A percentile compares a stretch with the other conserved stretches of the same genome.
These are phyloP conservation scores for Orbilia blumenaviensis DNA, from an alignment of 2,329 filamentous ascomycete species.

Conservation along the genomic window DNA sequence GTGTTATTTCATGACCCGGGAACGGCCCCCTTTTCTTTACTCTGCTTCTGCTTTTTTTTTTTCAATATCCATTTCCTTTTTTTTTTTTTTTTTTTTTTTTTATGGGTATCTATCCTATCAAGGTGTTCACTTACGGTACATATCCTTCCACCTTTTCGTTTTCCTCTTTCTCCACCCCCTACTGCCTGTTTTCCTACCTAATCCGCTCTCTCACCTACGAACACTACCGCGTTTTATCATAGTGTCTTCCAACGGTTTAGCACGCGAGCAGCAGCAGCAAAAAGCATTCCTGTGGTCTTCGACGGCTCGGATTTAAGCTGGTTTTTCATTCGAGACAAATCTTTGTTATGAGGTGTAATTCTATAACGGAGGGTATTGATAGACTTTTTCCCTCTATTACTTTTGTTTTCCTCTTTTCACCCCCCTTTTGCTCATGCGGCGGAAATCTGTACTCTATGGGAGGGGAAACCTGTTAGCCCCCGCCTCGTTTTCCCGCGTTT, in stretches of 20 bases:
- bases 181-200: slow-evolving; percentile 11
- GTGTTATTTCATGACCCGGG: slow-evolving; percentile 49
- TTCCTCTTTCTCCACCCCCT: slow-evolving; percentile 14
- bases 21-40: slow-evolving; percentile 21
- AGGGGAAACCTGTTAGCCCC: neutral
- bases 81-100: slow-evolving; percentile 11
- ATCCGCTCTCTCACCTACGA: neutral
- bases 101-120: slow-evolving; percentile 45
- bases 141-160: slow-evolving; percentile 23
- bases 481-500: neutral
- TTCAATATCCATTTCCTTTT: neutral
- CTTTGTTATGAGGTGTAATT: slow-evolving; percentile 43
- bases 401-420: neutral
- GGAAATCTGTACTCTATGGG: slow-evolving; percentile 39
- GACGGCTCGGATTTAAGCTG: slow-evolving; percentile 28
- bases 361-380: slow-evolving; percentile 37
- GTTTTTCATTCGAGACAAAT: slow-evolving; percentile 39
- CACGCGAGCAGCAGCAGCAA: slow-evolving; percentile 6
- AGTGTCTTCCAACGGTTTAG: slow-evolving; percentile 15
- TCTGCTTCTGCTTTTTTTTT: neutral
- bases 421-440: neutral
- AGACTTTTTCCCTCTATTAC: slow-evolving; percentile 19
- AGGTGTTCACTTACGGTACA: slow-evolving; percentile 53
- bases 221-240: slow-evolving; percentile 12
- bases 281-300: slow-evolving; percentile 24